Percentiles rank a stretch among this genome's conserved stretches.
phyloP scores from a whole-genome alignment of 257 asterid species.

The Primulina tabacum region DNA sequence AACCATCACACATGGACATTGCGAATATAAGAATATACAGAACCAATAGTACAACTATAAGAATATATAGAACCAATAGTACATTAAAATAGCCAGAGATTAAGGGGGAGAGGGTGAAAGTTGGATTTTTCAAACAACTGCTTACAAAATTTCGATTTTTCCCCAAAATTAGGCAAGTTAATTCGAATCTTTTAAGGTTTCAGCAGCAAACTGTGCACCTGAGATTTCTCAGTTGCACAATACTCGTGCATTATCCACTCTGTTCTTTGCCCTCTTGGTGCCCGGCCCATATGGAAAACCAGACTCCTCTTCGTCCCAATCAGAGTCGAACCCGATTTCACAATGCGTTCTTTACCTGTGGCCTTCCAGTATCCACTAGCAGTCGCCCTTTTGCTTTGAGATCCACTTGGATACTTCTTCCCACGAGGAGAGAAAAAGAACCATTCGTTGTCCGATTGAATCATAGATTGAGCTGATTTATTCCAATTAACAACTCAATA shows the following conservation, averaged over 20 bases:
- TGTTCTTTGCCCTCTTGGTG: slow-evolving; percentile 81
- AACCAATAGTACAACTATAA: neutral
- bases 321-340: slow-evolving; percentile 56
- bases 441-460: slow-evolving; percentile 83
- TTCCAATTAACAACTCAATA: slow-evolving; percentile 23
- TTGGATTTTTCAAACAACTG: neutral
- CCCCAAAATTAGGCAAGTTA: neutral
- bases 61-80: neutral
- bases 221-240: slow-evolving; percentile 49
- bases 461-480: slow-evolving; percentile 49
- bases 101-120: neutral
- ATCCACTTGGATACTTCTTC: slow-evolving; percentile 81
- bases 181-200: neutral
- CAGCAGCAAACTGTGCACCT: slow-evolving; percentile 32
- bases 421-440: slow-evolving; percentile 86
- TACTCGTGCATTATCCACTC: slow-evolving; percentile 98
- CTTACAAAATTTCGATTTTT: neutral
- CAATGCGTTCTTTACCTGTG: slow-evolving; percentile 74
- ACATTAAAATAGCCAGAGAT: neutral
- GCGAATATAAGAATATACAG: neutral
- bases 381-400: slow-evolving; percentile 85
- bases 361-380: slow-evolving; percentile 88
- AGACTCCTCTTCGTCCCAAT: slow-evolving; percentile 85
- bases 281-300: slow-evolving; percentile 87
- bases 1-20: neutral